Evolutionary conservation across 2,329 filamentous ascomycete species (phyloP).

Genomic region (Leptographium lundbergii): DNA sequence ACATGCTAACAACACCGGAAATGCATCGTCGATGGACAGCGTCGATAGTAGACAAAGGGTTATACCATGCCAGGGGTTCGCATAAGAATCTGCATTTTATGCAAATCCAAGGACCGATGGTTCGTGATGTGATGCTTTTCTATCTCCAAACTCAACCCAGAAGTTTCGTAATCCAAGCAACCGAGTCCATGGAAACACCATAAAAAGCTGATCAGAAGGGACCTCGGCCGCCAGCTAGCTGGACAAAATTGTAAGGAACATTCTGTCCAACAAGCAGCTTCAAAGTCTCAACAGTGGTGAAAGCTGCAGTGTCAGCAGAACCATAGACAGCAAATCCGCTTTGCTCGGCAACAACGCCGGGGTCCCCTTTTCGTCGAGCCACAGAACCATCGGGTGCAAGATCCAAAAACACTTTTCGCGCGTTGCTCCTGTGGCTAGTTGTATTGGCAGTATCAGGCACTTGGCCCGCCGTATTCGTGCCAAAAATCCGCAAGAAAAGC

Average conservation of each 20-base stretch:
- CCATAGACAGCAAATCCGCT: conserved; percentile 72
- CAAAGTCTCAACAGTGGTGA: conserved; percentile 73
- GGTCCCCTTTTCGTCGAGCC: conserved; percentile 50
- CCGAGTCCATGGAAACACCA: not conserved
- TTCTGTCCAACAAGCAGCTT: conserved; percentile 73
- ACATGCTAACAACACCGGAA: not conserved
- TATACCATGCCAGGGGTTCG: not conserved
- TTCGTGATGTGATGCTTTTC: not conserved
- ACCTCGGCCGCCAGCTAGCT: conserved; percentile 48
- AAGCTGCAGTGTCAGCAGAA: conserved; percentile 66
- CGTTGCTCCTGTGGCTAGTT: conserved; percentile 16
- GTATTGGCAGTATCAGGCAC: conserved; percentile 16
- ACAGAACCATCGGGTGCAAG: conserved; percentile 40
- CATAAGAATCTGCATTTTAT: not conserved
- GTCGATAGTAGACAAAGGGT: not conserved
- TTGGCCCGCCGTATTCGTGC: conserved; percentile 27
- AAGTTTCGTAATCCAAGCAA: not conserved
- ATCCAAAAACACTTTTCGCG: conserved; percentile 65
- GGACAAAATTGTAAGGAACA: conserved; percentile 77
- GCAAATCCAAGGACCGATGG: not conserved
- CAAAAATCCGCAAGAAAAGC: conserved; percentile 63
- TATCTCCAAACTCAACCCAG: not conserved
- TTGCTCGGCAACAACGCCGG: conserved; percentile 55
- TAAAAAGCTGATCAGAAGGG: conserved; percentile 25
- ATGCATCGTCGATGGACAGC: not conserved